A percentile compares a stretch with the other conserved stretches of the same genome.
phyloP scores from a whole-genome alignment of 345 rosid species.

The Raphanus sativus region DNA sequence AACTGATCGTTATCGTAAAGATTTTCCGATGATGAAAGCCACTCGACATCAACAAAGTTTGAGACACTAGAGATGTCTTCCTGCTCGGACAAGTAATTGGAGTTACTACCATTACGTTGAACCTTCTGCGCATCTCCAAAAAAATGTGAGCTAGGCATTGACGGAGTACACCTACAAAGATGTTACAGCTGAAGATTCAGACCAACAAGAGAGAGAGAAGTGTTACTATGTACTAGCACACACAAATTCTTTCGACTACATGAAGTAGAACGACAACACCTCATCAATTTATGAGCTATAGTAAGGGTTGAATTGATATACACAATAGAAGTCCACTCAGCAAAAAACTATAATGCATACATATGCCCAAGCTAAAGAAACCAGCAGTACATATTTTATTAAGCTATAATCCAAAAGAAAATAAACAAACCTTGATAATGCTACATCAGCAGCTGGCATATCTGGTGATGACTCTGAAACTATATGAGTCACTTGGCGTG shows the following conservation, averaged over 20 bases:
- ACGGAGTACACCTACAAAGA: constrained; percentile 59
- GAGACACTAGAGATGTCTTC: constrained; percentile 64
- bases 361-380: neutral
- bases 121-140: constrained; percentile 71
- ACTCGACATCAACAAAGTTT: constrained; percentile 83
- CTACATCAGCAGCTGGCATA: neutral
- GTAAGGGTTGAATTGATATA: neutral
- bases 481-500: neutral
- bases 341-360: neutral
- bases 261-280: neutral
- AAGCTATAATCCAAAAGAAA: neutral
- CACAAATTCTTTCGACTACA: neutral
- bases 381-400: neutral
- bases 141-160: constrained; percentile 63
- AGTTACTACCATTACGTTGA: constrained; percentile 47
- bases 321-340: neutral
- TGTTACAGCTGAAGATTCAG: neutral
- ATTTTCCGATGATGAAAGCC: constrained; percentile 86
- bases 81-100: constrained; percentile 53
- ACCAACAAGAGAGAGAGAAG: neutral
- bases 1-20: constrained; percentile 67
- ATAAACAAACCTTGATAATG: neutral
- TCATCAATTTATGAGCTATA: neutral
- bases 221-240: neutral
- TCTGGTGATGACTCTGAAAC: neutral